These are phyloP conservation scores for Knufia fluminis DNA, from an alignment of 2,329 filamentous ascomycete genomes.

Conservation along the genomic window DNA sequence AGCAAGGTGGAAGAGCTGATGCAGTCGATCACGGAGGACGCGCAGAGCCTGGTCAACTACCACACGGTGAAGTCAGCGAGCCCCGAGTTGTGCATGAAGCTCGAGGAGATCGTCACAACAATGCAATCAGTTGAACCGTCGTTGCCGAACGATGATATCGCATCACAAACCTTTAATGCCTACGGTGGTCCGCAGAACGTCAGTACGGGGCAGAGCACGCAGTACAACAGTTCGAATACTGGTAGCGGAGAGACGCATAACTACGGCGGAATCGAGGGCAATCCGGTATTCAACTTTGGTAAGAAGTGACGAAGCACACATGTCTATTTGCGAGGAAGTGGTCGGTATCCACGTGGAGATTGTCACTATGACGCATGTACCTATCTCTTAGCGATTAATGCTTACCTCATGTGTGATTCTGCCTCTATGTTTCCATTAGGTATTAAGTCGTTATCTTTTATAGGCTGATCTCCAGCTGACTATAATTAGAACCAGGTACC, in stretches of 20 bases:
- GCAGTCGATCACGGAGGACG: slow-evolving; percentile 10
- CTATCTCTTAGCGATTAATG: no score
- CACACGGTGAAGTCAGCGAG: slow-evolving; percentile 10
- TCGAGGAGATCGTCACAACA: slow-evolving; percentile 11
- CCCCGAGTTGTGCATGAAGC: slow-evolving; percentile 4
- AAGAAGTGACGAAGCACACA: background rate
- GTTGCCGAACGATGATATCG: slow-evolving; percentile 1
- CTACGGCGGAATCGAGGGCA: background rate
- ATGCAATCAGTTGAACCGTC: slow-evolving; percentile 8
- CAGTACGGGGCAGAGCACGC: background rate
- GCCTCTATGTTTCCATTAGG: no score
- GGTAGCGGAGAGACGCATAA: background rate
- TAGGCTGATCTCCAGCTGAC: no score
- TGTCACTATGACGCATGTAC: no score
- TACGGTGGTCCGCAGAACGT: slow-evolving; percentile 1
- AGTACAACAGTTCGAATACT: background rate
- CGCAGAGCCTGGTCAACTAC: slow-evolving; percentile 11
- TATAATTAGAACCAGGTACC: no score
- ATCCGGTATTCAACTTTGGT: background rate
- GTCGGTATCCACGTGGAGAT: no score
- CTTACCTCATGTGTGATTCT: no score
- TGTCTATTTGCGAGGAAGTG: no score
- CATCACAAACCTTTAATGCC: slow-evolving; percentile 1
- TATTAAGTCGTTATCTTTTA: no score
- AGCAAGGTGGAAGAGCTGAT: slow-evolving; percentile 15